phyloP scores from a whole-genome alignment of 176 grass and related monocot genomes.

The Tillandsia leiboldiana region DNA sequence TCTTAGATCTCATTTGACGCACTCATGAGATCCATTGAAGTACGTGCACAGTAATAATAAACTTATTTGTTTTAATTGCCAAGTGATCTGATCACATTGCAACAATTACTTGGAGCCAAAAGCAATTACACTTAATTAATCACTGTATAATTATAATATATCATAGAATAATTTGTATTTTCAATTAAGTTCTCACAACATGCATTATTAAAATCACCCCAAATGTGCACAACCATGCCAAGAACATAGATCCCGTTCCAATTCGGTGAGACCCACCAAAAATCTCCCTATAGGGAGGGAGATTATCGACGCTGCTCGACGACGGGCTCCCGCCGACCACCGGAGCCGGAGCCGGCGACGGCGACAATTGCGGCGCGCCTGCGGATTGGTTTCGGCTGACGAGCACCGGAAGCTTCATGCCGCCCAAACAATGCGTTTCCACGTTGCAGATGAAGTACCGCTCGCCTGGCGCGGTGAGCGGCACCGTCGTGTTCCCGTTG shows the following conservation, averaged over 20 bases:
- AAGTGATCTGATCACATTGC: no score
- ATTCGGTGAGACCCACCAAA: slow-evolving; percentile 25
- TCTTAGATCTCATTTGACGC: no score
- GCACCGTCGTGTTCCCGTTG: slow-evolving; percentile 63
- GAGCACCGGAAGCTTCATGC: slow-evolving; percentile 61
- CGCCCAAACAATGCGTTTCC: slow-evolving; percentile 59
- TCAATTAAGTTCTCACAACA: no score
- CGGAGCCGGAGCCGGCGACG: slow-evolving; percentile 5
- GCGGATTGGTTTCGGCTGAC: slow-evolving; percentile 12
- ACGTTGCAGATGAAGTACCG: slow-evolving; percentile 58
- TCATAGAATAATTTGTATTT: no score
- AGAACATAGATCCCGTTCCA: neutral
- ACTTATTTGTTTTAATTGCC: no score
- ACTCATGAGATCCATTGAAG: no score
- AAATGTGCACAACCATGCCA: slow-evolving; percentile 23
- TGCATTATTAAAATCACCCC: no score
- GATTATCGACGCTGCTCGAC: neutral
- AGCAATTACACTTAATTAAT: no score
- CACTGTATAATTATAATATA: no score
- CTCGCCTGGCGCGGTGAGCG: slow-evolving; percentile 37
- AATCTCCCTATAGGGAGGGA: slow-evolving; percentile 9
- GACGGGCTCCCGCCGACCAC: slow-evolving; percentile 12
- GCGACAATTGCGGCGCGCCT: slow-evolving; percentile 5
- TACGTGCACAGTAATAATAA: no score
- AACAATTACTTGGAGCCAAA: no score